Percentiles rank a stretch among this genome's conserved stretches.
Conservation (phyloP, 495 filamentous ascomycete genomes). For the Aspergillus kassunensis region DNA sequence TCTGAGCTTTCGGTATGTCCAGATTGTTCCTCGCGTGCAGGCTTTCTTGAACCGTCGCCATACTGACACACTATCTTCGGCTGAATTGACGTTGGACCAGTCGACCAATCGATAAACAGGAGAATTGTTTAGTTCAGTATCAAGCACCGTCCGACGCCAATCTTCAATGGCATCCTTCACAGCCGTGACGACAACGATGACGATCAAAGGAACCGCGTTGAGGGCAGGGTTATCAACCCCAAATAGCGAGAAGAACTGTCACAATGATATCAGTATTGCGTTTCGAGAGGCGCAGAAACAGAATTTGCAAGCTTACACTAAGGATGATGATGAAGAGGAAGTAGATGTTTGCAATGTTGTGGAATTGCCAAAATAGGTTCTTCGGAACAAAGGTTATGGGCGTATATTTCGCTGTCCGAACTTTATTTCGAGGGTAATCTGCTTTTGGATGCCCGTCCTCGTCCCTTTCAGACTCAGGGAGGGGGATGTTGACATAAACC, state of each 20-base stretch:
- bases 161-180: conserved; percentile 98
- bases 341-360: conserved; percentile 98
- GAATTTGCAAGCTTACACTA: conserved; percentile 50
- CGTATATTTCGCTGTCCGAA: conserved; percentile 95
- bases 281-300: background rate
- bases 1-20: conserved; percentile 55
- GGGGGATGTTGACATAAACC: conserved; percentile 82
- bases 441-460: conserved; percentile 71
- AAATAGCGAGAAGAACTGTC: conserved; percentile 92
- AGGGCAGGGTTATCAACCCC: conserved; percentile 87
- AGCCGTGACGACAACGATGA: conserved; percentile 88
- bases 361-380: conserved; percentile 95
- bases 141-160: conserved; percentile 85
- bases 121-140: conserved; percentile 95
- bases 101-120: conserved; percentile 84
- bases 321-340: conserved; percentile 97
- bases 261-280: background rate
- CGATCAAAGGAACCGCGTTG: conserved; percentile 85
- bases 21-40: conserved; percentile 59
- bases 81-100: conserved; percentile 91
- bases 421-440: conserved; percentile 87
- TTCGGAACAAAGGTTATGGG: conserved; percentile 95
- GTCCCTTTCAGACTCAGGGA: conserved; percentile 75
- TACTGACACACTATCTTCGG: conserved; percentile 73
- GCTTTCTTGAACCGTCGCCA: conserved; percentile 96